Evolutionary conservation across 306 rosid genomes (phyloP).

Genomic region (Carpinus fangiana): DNA sequence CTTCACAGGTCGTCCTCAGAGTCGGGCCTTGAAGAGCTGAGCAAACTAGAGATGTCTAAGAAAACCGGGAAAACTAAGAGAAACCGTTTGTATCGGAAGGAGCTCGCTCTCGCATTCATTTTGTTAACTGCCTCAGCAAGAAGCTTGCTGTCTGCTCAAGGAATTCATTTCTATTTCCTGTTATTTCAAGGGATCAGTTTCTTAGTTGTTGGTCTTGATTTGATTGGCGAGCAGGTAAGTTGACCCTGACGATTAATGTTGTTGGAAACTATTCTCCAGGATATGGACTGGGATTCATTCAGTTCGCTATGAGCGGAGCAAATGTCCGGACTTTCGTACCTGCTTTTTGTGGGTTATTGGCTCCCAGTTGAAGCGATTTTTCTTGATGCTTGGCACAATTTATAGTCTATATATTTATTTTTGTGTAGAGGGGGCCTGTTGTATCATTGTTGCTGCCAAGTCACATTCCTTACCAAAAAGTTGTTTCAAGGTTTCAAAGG

Average conservation of each 20-base stretch:
- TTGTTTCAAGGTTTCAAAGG: slow-evolving; percentile 28
- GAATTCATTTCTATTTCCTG: slow-evolving; percentile 96
- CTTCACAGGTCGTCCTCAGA: slow-evolving; percentile 87
- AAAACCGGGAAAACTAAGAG: slow-evolving; percentile 59
- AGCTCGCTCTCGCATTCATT: slow-evolving; percentile 86
- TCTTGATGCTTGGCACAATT: slow-evolving; percentile 39
- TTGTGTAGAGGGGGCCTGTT: slow-evolving; percentile 34
- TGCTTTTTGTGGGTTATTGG: slow-evolving; percentile 28
- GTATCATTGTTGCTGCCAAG: slow-evolving; percentile 48
- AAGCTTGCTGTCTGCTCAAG: slow-evolving; percentile 96
- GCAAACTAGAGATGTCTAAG: slow-evolving; percentile 67
- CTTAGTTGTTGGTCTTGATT: slow-evolving; percentile 91
- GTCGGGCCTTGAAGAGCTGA: slow-evolving; percentile 78
- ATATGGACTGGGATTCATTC: slow-evolving; percentile 3
- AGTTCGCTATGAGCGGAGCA: slow-evolving; percentile 13
- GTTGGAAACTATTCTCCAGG: slow-evolving; percentile 28
- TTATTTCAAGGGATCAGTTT: slow-evolving; percentile 94
- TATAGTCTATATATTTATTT: slow-evolving; percentile 30
- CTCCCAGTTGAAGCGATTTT: slow-evolving; percentile 40
- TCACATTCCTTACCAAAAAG: slow-evolving; percentile 16
- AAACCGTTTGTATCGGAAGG: slow-evolving; percentile 89
- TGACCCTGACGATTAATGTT: slow-evolving; percentile 34
- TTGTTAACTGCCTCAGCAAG: slow-evolving; percentile 83
- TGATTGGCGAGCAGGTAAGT: slow-evolving; percentile 96
- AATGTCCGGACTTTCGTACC: slow-evolving; percentile 21